Evolutionary conservation across 2,329 filamentous ascomycete genomes (phyloP), one percentile per base, ranked within the genome.

Genomic region (Pseudogymnoascus sp.): DNA sequence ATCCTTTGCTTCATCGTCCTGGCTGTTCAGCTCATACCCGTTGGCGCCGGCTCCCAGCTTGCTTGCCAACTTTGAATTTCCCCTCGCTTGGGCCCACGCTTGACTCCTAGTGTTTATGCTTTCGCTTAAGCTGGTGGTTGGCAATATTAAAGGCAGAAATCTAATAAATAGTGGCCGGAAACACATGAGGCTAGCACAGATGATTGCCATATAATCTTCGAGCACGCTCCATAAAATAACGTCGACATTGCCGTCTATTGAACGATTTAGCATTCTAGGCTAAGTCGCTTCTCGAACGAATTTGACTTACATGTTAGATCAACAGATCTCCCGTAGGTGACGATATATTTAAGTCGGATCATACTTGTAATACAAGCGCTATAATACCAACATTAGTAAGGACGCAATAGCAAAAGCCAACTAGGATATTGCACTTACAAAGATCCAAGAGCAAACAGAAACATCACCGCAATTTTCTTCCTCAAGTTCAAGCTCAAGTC

Each of bases 201-300:
- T 84, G 64, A 88, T 84, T 4, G 85, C 86, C 2, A 86, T 75
- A 64, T 86, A 84, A 71, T 87, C 83, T 69, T 88, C 85, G 63
- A 88, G 78, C 5, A 80, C 82, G 11, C 81, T 85, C 85, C 85
- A 88, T 82, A 88, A 86, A 73, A 86, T 87, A 1, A 82, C 84
- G n/a, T 85, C 74, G 4, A 84, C 83, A 1, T 82, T 82, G 2
- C 19, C 19, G 68, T 86, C 85, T 81, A 50, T 31, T 31, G 76
- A 74, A 65, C 62, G 63, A 64, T 68, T 61, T 67, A 65, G 53
- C 62, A 63, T 24, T 63, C 47, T 61, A 62, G 60, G 6, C 44
- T 56, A 21, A 85, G 84, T 62, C 78, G 78, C 69, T 87, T 19
- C 3, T 24, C 0, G 53, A 33, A 4, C 35, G 11, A n/a, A 62